Evolutionary conservation across 2,329 filamentous ascomycete species (phyloP), one percentile per base, ranked within the genome.

Genomic region (Coniochaeta prunicola): DNA sequence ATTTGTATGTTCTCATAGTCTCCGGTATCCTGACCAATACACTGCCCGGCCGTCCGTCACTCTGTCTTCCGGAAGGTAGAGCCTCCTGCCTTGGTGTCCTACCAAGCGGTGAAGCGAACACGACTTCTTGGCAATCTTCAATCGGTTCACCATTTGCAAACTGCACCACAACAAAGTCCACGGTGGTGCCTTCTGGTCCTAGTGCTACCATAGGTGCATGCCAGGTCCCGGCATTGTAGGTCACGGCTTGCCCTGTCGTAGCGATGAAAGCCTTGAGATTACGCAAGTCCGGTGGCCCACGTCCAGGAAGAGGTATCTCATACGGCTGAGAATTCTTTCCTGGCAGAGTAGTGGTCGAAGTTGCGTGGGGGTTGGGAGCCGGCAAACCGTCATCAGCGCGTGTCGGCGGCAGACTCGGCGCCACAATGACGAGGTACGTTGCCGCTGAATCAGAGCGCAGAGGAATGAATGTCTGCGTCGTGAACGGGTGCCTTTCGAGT

Each of bases 151-250:
- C 92, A 72, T 96, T 97, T 34, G 87, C 86, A 76, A 90, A 94
- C 76, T 97, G 93, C 64, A 90, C 83, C 1, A 97, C 93, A 5
- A 96, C 83, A 72, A 97, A 97, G 69, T 94, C 91, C 54, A 97
- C 78, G 21, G 86, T 80, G 28, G 76, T 74, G 74, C 78, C 2
- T 67, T 59, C 2, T 69, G 63, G 0, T 92, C 54, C 54, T 55
- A 97, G 73, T 17, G 91, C 92, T 15, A 92, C 89, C 93, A 99
- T 97, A 0, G 94, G 94, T 61, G 93, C 92, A 77, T 99, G 94
- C 84, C 93, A 99, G 58, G 92, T 97, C 5, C 91, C 94, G 1
- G 90, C 86, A 1, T 84, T 91, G 71, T 97, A 99, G 2, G 92
- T 97, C 15, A 99, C 91, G 12, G 91, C 92, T 76, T 96, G 91